Evolutionary conservation across 2,329 filamentous ascomycete species (phyloP), one percentile per base, ranked within the genome.

Genomic region (Daldinia sp.): DNA sequence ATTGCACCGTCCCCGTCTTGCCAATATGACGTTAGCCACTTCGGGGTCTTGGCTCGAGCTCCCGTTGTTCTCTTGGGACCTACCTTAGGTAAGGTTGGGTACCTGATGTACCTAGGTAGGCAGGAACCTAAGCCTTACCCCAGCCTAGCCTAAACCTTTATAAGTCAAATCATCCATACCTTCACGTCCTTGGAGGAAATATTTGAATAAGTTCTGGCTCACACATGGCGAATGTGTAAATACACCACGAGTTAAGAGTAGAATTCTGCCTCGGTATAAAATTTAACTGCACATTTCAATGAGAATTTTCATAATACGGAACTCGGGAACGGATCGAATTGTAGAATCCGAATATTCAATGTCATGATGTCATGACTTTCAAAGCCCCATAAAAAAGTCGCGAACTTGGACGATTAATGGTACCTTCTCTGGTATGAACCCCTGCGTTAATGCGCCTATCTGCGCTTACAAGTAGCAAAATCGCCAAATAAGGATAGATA

Each of bases 291-390:
- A 46, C 6, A 5, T 9, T 30, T 28, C 33, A 35, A 42, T 46
- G 15, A 26, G 6, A 51, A 13, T 51, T 20, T 20, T 18, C 9
- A 10, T 9, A 54, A 54, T 26, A 35, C n/a, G 6, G 39, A 48
- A 56, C 13, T 46, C 9, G 9, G 37, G 39, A 41, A 48, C 15
- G n/a, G 39, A 63, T 57, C 39, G 30, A 68, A 55, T 56, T 61
- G 60, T 56, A 33, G 13, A 37, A 68, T 33, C 48, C 46, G 15
- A 46, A 61, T 54, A 30, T 60, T 66, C 30, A 26, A 41, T 20
- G 4, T 65, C 54, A 58, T 70, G 68, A 71, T 64, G 65, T 71
- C 68, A 70, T 66, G 46, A 68, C 12, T 51, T 20, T 39, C 12
- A 2, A 13, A 10, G 46, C 3, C 13, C 62, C 59, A 60, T 33